These are phyloP conservation scores for Austroboletus novae-zelandiae DNA, from an alignment of 1,284 basidiomycete species.

Conservation along the genomic window DNA sequence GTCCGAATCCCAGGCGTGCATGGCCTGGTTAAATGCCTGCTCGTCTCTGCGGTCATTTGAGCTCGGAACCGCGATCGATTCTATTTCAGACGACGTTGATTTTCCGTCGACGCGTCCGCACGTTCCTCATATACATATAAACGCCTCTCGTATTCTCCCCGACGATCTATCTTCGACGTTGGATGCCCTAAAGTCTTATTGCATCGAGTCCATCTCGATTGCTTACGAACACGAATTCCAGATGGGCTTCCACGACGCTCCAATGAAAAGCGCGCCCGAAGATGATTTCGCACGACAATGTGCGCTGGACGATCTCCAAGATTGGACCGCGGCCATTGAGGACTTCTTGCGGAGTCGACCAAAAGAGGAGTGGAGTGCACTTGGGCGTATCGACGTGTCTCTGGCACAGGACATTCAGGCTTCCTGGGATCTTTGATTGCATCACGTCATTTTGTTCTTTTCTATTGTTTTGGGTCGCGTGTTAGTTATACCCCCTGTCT, in stretches of 20 bases:
- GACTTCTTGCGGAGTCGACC: slow-evolving; percentile 17
- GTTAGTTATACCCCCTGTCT: no score
- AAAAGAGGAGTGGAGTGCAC: slow-evolving; percentile 14
- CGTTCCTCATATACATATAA: slow-evolving; percentile 22
- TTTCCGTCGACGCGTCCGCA: not conserved
- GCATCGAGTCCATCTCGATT: slow-evolving; percentile 24
- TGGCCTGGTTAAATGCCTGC: slow-evolving; percentile 27
- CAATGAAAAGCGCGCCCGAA: not conserved
- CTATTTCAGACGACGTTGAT: not conserved
- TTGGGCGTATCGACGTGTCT: slow-evolving; percentile 15
- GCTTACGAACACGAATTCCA: slow-evolving; percentile 14
- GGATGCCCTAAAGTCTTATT: slow-evolving; percentile 14
- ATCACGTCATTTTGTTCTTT: not conserved
- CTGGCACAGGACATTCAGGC: slow-evolving; percentile 17
- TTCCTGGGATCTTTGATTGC: slow-evolving; percentile 22
- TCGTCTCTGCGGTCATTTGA: slow-evolving; percentile 20
- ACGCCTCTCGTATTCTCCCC: slow-evolving; percentile 27
- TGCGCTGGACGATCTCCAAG: slow-evolving; percentile 31
- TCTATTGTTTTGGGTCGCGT: no score
- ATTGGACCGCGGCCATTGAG: slow-evolving; percentile 24
- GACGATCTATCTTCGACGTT: slow-evolving; percentile 25
- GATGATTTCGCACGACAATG: slow-evolving; percentile 32
- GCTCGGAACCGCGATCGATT: slow-evolving; percentile 24
- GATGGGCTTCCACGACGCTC: not conserved
- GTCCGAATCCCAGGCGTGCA: slow-evolving; percentile 23